Base-by-base conservation (phyloP, 1,139 yeast genomes). In the Nakaseomyces delphensis region DNA sequence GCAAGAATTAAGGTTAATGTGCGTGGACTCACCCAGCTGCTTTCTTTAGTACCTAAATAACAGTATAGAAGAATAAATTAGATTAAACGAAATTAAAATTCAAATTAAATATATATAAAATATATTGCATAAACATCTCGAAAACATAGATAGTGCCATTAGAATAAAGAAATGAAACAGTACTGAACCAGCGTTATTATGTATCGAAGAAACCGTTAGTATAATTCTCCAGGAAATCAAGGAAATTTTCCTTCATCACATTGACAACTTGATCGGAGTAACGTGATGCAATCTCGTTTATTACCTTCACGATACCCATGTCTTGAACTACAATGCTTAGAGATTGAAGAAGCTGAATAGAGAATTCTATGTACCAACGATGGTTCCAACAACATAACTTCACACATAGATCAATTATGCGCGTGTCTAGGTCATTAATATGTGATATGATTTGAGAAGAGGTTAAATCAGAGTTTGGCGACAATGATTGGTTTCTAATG, bases 361-460 rank as follows among this genome's bases (percentile, higher is more conserved):
- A 80, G 56, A 87, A 89, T 52, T 89, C 96, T 50, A 79, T 76
- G 65, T 91, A 93, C 98, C 98, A 93, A 59, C 98, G 77, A 64
- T 87, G 97, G 59, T 87, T 84, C 96, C 97, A 91, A 16, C 94
- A 95, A 29, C 83, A 68, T 45, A 91, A 68, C 54, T 82, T 83
- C 40, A 87, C 85, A 46, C 80, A 67, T 33, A 83, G 68, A 48
- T 83, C 91, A 51, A 87, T 68, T 16, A 84, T 77, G 49, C 73
- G 71, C 43, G 74, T 78, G 56, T 79, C 78, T 44, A 79, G 62
- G 46, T 69, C 74, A 47, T 70, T 66, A 39, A 73, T 64, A 48
- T 74, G 73, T 20, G 72, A 64, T 24, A 59, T 52, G 8, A 66
- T 49, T 41, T 64, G 66, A 11, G 60, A 56, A 2, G 66, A 59